A percentile compares a stretch with the other conserved stretches of the same genome.
These are phyloP conservation scores for Exophiala mesophila DNA, from an alignment of 2,329 filamentous ascomycete genomes.

Conservation along the genomic window DNA sequence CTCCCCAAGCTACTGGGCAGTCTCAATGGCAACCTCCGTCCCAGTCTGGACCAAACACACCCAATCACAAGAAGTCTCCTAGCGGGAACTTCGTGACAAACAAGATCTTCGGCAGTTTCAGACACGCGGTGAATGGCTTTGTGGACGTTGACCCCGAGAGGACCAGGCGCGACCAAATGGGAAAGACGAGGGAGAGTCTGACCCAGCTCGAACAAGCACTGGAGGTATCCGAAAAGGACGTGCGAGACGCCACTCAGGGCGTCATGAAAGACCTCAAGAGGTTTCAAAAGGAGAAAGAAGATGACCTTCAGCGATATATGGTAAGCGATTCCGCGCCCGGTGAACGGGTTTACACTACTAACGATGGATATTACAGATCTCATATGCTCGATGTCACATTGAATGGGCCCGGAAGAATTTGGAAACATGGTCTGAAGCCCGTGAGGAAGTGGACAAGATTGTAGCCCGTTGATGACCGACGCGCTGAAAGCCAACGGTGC, in stretches of 20 bases:
- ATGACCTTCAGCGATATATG: constrained; percentile 91
- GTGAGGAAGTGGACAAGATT: constrained; percentile 83
- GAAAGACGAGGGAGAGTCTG: constrained; percentile 88
- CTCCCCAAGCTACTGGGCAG: constrained; percentile 65
- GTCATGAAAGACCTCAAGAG: constrained; percentile 85
- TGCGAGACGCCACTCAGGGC: constrained; percentile 84
- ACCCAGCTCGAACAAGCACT: constrained; percentile 81
- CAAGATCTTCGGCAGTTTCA: constrained; percentile 89
- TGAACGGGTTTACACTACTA: too few relatives aligned
- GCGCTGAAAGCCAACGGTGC: neutral
- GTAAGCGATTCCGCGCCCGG: too few relatives aligned
- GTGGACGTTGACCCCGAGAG: constrained; percentile 94
- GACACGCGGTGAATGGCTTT: constrained; percentile 91
- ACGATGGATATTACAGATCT: too few relatives aligned
- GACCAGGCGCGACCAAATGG: constrained; percentile 85
- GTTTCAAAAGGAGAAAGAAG: constrained; percentile 94
- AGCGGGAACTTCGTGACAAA: constrained; percentile 90
- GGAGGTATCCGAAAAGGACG: constrained; percentile 80
- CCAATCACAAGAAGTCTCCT: constrained; percentile 67
- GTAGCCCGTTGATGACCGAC: constrained; percentile 32
- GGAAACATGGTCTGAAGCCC: constrained; percentile 89
- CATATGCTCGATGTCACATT: constrained; percentile 86
- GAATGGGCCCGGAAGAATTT: constrained; percentile 91
- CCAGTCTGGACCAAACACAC: constrained; percentile 32
- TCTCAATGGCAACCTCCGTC: constrained; percentile 49